Evolutionary conservation across 371 early-diverging fungal species (phyloP).

Genomic region (Lichtheimia corymbifera): DNA sequence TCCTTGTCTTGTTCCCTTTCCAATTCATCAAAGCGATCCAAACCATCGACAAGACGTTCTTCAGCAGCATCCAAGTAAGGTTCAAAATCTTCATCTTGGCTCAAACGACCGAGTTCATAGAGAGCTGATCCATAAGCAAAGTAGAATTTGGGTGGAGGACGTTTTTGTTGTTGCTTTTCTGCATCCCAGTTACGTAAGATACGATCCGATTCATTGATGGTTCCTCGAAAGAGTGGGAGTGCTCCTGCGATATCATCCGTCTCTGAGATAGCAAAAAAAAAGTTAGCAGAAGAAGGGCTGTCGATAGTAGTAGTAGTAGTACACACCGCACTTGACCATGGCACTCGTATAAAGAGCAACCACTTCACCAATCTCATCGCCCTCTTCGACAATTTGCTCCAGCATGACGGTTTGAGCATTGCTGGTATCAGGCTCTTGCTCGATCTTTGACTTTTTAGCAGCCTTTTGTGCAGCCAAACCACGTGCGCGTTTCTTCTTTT

Average conservation of each 20-base stretch:
- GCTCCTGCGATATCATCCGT: constrained; percentile 27
- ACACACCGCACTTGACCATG: constrained; percentile 41
- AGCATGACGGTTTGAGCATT: constrained; percentile 53
- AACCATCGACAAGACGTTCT: constrained; percentile 39
- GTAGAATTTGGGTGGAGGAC: constrained; percentile 51
- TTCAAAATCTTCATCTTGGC: constrained; percentile 46
- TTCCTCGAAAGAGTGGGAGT: constrained; percentile 52
- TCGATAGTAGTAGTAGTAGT: too few relatives aligned
- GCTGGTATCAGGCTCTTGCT: constrained; percentile 18
- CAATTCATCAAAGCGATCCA: constrained; percentile 21
- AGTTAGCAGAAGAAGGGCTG: too few relatives aligned
- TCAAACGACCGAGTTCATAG: constrained; percentile 51
- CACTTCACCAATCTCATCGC: constrained; percentile 53
- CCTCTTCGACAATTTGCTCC: constrained; percentile 52
- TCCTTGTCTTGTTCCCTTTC: constrained; percentile 13
- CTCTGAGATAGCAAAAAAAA: constrained; percentile 11
- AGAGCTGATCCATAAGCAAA: constrained; percentile 59
- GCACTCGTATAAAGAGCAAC: constrained; percentile 46
- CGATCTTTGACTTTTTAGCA: constrained; percentile 39
- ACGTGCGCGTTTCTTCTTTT: constrained; percentile 53
- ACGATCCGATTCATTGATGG: constrained; percentile 64
- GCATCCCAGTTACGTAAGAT: constrained; percentile 55
- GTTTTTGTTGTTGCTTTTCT: constrained; percentile 13
- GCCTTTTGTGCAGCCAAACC: constrained; percentile 38
- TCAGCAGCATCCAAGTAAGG: constrained; percentile 48